Conservation (phyloP, 2,329 filamentous ascomycete genomes). For the Fusarium succisae region DNA sequence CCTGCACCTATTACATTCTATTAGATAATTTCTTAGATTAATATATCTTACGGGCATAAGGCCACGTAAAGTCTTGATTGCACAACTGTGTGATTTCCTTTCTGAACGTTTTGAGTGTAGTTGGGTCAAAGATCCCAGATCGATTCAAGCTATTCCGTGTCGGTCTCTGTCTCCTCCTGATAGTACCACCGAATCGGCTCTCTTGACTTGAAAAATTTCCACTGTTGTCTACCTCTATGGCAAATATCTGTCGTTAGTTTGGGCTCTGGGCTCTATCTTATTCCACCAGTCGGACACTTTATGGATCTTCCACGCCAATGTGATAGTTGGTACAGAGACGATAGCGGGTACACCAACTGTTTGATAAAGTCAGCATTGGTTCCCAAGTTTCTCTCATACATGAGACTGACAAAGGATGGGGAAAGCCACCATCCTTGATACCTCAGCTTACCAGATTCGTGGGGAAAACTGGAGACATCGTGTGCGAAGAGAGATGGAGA, state of each 20-base stretch:
- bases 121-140: no score
- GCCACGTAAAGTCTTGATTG: not conserved
- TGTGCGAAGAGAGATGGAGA: not conserved
- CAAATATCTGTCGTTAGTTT: no score
- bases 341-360: not conserved
- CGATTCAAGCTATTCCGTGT: accelerated
- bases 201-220: accelerated
- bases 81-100: no score
- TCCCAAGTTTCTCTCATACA: accelerated
- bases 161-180: no score
- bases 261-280: no score
- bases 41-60: not conserved
- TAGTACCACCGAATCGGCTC: accelerated
- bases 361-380: not conserved
- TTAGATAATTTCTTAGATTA: conserved; percentile 20
- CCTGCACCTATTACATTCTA: conserved; percentile 15
- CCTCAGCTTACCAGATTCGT: accelerated
- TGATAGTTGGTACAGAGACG: not conserved
- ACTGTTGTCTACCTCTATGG: not conserved
- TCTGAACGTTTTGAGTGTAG: no score
- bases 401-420: not conserved
- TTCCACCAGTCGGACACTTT: not conserved
- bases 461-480: not conserved
- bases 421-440: not conserved
- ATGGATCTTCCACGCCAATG: not conserved